Conservation (phyloP, 345 rosid species). For the Arabis hirsuta region DNA sequence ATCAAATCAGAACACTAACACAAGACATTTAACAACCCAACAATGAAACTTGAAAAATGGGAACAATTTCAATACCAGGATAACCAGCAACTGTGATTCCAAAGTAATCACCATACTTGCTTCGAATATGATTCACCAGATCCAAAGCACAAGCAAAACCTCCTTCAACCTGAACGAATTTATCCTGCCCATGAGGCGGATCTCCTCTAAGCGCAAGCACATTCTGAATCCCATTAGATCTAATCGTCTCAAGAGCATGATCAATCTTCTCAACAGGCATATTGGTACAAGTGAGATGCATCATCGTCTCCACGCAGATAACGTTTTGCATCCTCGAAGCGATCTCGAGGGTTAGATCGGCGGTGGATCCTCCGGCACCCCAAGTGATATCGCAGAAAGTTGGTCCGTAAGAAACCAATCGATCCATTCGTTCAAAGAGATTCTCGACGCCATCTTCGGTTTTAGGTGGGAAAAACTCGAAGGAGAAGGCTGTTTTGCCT, state of each 20-base stretch:
- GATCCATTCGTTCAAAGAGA: conserved; percentile 95
- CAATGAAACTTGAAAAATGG: neutral
- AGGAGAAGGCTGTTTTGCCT: conserved; percentile 78
- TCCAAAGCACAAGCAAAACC: conserved; percentile 97
- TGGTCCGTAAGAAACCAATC: conserved; percentile 87
- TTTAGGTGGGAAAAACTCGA: conserved; percentile 98
- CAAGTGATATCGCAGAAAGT: conserved; percentile 98
- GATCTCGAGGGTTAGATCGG: conserved; percentile 91
- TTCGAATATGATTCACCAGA: conserved; percentile 80
- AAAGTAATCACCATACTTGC: conserved; percentile 81
- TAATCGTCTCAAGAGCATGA: conserved; percentile 78
- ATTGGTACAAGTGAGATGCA: conserved; percentile 99
- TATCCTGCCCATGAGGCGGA: conserved; percentile 98
- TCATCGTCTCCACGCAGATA: conserved; percentile 97
- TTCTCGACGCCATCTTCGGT: conserved; percentile 98
- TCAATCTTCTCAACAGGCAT: conserved; percentile 97
- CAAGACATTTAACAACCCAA: neutral
- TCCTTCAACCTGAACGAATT: conserved; percentile 90
- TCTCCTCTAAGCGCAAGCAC: conserved; percentile 99
- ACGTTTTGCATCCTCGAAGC: conserved; percentile 96
- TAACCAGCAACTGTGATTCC: conserved; percentile 99
- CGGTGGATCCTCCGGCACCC: conserved; percentile 99
- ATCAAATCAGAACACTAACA: conserved; percentile 19
- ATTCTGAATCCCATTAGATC: conserved; percentile 93
- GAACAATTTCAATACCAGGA: conserved; percentile 59